Percentiles rank a stretch among this genome's conserved stretches.
phyloP scores from a whole-genome alignment of 2,329 filamentous ascomycete genomes.

The Exophiala oligosperma region DNA sequence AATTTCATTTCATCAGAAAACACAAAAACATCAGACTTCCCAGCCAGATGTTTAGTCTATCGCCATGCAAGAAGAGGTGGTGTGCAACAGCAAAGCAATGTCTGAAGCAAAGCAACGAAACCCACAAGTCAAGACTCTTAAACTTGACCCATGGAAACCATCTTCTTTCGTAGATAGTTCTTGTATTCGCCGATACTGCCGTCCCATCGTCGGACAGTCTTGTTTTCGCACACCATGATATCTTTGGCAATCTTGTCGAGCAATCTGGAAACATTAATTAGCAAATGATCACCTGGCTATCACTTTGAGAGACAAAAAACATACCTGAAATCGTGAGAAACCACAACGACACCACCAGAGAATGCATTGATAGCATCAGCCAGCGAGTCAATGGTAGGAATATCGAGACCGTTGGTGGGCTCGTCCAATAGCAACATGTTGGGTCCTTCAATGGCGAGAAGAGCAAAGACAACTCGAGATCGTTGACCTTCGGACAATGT shows the following conservation, averaged over 20 bases:
- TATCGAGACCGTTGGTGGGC: conserved; percentile 99
- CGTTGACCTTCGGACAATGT: conserved; percentile 97
- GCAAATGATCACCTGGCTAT: conserved; percentile 4
- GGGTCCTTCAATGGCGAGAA: conserved; percentile 89
- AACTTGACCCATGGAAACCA: conserved; percentile 83
- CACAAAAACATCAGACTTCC: no score
- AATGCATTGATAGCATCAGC: conserved; percentile 97
- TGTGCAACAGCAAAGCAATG: not conserved
- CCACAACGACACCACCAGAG: conserved; percentile 93
- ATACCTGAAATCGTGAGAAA: conserved; percentile 98
- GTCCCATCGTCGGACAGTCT: conserved; percentile 86
- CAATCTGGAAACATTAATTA: conserved; percentile 58
- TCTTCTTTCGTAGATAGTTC: conserved; percentile 98
- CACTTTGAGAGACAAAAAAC: conserved; percentile 34
- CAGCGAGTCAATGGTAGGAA: conserved; percentile 95
- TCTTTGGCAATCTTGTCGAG: conserved; percentile 99
- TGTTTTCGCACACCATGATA: conserved; percentile 98
- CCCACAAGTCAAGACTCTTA: conserved; percentile 44
- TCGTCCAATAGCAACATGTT: conserved; percentile 99
- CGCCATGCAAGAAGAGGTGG: no score
- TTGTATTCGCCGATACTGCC: conserved; percentile 94
- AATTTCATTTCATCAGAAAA: not conserved
- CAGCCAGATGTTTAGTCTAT: no score
- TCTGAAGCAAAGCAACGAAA: not conserved
- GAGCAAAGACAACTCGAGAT: conserved; percentile 95